These are phyloP conservation scores for Cardamine chenopodiifolia DNA, from an alignment of 345 rosid genomes.

Conservation along the genomic window DNA sequence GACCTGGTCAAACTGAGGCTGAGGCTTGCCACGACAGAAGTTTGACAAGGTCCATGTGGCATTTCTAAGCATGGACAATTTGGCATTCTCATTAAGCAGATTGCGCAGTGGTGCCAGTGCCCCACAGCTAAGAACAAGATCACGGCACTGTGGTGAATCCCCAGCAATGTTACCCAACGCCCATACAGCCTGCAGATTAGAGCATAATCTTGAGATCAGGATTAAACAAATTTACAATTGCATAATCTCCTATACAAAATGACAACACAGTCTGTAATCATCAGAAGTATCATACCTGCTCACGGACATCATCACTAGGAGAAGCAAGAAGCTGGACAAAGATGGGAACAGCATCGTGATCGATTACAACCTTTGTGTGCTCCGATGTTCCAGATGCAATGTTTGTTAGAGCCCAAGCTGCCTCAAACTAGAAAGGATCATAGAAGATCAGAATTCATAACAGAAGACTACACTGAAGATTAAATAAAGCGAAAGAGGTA, in stretches of 20 bases:
- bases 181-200: slow-evolving; percentile 84
- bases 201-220: too few relatives aligned
- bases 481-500: background rate
- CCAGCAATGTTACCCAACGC: slow-evolving; percentile 96
- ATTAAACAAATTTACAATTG: background rate
- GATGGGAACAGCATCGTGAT: slow-evolving; percentile 77
- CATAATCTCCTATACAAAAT: background rate
- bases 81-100: slow-evolving; percentile 83
- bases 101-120: slow-evolving; percentile 71
- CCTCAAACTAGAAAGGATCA: slow-evolving; percentile 67
- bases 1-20: slow-evolving; percentile 89
- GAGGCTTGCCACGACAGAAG: slow-evolving; percentile 96
- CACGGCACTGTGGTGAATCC: slow-evolving; percentile 89
- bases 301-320: slow-evolving; percentile 87
- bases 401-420: slow-evolving; percentile 93
- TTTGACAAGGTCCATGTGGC: slow-evolving; percentile 98
- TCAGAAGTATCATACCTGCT: slow-evolving; percentile 60
- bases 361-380: slow-evolving; percentile 83
- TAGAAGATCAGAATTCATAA: slow-evolving; percentile 3
- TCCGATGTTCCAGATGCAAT: slow-evolving; percentile 95
- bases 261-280: background rate
- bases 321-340: slow-evolving; percentile 81
- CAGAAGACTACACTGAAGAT: background rate
- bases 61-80: slow-evolving; percentile 92
- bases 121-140: slow-evolving; percentile 76